phyloP scores from a whole-genome alignment of 169 alveolate species.

The Perkinsus marinus region DNA sequence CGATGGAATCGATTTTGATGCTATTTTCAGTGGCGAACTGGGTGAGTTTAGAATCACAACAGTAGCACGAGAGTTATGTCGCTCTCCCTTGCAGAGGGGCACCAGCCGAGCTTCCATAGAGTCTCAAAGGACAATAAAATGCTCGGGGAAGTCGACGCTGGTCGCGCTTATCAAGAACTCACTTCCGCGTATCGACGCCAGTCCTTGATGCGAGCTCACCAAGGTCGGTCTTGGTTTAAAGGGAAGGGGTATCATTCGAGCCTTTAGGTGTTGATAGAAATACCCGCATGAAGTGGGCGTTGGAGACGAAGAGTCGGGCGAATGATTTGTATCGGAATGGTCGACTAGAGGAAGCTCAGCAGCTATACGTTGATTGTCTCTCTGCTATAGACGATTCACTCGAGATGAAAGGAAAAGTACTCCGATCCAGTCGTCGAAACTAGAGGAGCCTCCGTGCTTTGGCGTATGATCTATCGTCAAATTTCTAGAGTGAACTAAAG shows the following conservation, averaged over 20 bases:
- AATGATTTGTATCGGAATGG: background rate
- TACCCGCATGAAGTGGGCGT: background rate
- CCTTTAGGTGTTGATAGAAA: background rate
- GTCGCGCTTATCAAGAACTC: background rate
- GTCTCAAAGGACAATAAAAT: background rate
- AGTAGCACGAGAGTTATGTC: too few relatives aligned
- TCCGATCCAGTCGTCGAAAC: too few relatives aligned
- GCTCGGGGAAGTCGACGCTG: background rate
- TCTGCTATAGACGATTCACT: background rate
- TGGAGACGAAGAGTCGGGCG: background rate
- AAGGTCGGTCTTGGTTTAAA: background rate
- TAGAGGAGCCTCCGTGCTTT: too few relatives aligned
- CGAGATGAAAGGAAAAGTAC: background rate
- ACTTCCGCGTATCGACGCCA: background rate
- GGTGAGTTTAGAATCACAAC: too few relatives aligned
- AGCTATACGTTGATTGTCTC: background rate
- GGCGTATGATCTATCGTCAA: too few relatives aligned
- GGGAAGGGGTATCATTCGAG: background rate
- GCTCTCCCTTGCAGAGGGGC: background rate
- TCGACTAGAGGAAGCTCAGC: background rate
- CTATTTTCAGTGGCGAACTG: too few relatives aligned
- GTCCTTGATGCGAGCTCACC: background rate
- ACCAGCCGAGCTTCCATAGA: background rate
- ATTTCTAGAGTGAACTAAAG: too few relatives aligned
- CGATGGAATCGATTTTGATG: too few relatives aligned